A percentile compares a stretch with the other conserved stretches of the same genome.
Evolutionary conservation across 345 rosid species (phyloP).

Genomic region (Bruguiera gymnorhiza): DNA sequence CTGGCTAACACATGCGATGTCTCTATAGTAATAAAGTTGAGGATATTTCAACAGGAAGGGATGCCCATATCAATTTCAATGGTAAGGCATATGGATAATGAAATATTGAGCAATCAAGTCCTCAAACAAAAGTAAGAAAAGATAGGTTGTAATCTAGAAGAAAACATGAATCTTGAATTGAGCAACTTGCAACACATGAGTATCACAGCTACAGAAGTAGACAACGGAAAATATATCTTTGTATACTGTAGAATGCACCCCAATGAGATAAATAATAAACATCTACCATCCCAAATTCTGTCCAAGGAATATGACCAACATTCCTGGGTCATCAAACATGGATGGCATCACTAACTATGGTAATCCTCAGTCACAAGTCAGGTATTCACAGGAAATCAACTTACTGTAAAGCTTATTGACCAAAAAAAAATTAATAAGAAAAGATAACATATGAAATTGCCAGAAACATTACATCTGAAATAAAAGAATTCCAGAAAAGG

Average conservation of each 20-base stretch:
- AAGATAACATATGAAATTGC: neutral
- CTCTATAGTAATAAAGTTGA: neutral
- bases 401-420: slow-evolving; percentile 36
- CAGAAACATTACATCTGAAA: too few relatives aligned
- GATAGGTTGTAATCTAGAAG: too few relatives aligned
- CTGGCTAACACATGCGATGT: too few relatives aligned
- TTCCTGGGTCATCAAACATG: slow-evolving; percentile 3
- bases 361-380: slow-evolving; percentile 39
- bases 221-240: too few relatives aligned
- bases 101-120: too few relatives aligned
- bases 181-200: too few relatives aligned
- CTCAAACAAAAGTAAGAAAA: too few relatives aligned
- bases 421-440: neutral
- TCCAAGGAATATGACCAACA: slow-evolving; percentile 2
- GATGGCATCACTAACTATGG: slow-evolving; percentile 21
- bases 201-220: too few relatives aligned
- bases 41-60: neutral
- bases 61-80: neutral
- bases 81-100: neutral
- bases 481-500: neutral
- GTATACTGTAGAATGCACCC: too few relatives aligned
- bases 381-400: slow-evolving; percentile 18
- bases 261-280: neutral
- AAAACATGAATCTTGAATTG: too few relatives aligned
- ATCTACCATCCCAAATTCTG: slow-evolving; percentile 28